Evolutionary conservation across 352 stramenopile species (phyloP).

Genomic region (Phytophthora tubulina): DNA sequence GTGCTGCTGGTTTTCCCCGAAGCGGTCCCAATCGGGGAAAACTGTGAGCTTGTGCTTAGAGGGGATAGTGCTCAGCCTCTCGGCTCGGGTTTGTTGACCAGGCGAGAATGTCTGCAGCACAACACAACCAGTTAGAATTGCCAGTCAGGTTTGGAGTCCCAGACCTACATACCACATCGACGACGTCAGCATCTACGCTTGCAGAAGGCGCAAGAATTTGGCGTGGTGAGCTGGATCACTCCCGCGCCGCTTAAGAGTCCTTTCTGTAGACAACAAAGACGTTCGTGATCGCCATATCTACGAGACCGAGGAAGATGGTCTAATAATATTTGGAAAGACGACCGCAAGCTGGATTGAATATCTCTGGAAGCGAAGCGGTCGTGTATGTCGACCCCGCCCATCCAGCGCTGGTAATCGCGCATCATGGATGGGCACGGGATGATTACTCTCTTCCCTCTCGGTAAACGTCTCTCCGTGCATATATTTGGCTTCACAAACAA

Average conservation of each 20-base stretch:
- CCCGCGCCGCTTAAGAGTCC: background rate
- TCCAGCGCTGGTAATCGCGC: constrained; percentile 16
- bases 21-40: background rate
- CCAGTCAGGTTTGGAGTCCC: too few relatives aligned
- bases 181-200: constrained; percentile 25
- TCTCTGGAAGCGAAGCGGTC: constrained; percentile 25
- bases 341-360: constrained; percentile 30
- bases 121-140: too few relatives aligned
- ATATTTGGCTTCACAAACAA: constrained; percentile 1
- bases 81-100: background rate
- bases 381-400: constrained; percentile 21
- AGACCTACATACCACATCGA: background rate
- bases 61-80: background rate
- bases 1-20: background rate
- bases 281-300: constrained; percentile 39
- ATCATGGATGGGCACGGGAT: constrained; percentile 20
- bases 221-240: constrained; percentile 11
- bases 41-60: constrained; percentile 5
- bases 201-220: constrained; percentile 17
- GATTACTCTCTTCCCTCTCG: constrained; percentile 8
- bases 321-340: constrained; percentile 38
- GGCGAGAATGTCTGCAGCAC: background rate
- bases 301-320: constrained; percentile 34
- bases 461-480: constrained; percentile 4
- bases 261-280: constrained; percentile 26